Conservation (phyloP, 78 protist genomes). For the Dictyostelium brefeldianum region DNA sequence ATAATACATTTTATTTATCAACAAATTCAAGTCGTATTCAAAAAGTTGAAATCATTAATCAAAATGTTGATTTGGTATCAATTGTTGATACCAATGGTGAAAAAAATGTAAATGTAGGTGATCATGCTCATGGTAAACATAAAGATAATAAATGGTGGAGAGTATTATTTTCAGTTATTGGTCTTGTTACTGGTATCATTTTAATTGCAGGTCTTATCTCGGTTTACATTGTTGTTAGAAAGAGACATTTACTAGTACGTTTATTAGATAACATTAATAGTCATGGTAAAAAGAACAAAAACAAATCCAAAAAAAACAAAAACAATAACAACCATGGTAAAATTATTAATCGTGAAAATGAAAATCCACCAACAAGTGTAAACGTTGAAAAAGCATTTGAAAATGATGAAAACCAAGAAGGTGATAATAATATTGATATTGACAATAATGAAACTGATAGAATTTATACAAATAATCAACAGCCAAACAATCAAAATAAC, state of each 20-base stretch:
- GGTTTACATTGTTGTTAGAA: neutral
- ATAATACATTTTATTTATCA: neutral
- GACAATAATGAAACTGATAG: neutral
- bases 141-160: conserved; percentile 3
- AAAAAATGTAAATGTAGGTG: no score
- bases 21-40: neutral
- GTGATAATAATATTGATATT: neutral
- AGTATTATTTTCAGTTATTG: neutral
- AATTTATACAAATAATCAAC: neutral
- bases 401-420: neutral
- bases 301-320: neutral
- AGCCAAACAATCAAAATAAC: neutral
- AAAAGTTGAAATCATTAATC: neutral
- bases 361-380: neutral
- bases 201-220: neutral
- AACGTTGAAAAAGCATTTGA: conserved; percentile 6
- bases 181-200: neutral
- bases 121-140: neutral
- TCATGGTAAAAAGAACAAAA: neutral
- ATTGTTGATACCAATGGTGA: no score
- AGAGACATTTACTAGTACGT: conserved; percentile 1
- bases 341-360: neutral
- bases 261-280: conserved; percentile 5
- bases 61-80: neutral
- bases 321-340: neutral